Evolutionary conservation across 2,329 filamentous ascomycete genomes (phyloP).

Genomic region (Plenodomus tracheiphilus): DNA sequence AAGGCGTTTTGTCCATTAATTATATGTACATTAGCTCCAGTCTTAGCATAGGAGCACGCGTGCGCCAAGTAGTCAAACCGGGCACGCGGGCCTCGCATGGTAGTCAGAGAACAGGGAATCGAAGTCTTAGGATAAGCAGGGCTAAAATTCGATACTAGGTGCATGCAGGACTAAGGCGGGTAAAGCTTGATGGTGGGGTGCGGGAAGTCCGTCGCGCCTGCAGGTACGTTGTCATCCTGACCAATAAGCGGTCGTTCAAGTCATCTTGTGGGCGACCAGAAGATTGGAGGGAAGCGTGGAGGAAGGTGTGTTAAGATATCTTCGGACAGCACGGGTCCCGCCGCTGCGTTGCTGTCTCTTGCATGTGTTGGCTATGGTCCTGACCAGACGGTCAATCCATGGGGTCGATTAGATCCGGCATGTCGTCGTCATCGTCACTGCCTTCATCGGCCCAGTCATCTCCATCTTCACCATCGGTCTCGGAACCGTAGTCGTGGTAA

Average conservation of each 20-base stretch:
- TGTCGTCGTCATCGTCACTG: slow-evolving; percentile 7
- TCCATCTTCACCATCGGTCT: background rate
- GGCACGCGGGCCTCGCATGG: background rate
- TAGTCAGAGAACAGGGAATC: background rate
- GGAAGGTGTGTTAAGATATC: too few species aligned
- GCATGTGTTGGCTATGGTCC: background rate
- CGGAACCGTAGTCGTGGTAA: slow-evolving; percentile 3
- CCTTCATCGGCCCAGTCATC: background rate
- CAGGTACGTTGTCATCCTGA: background rate
- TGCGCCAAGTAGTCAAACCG: background rate
- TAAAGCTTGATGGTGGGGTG: slow-evolving; percentile 2
- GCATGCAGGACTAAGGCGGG: slow-evolving; percentile 2
- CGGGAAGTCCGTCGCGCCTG: background rate
- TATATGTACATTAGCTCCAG: background rate
- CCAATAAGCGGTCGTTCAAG: background rate
- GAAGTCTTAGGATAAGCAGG: background rate
- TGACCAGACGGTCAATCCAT: background rate
- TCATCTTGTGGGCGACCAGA: too few species aligned
- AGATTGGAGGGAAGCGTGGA: too few species aligned
- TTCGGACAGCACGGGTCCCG: background rate
- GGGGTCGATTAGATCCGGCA: slow-evolving; percentile 6
- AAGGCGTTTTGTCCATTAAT: background rate
- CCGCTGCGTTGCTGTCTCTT: background rate
- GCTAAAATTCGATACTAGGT: slow-evolving; percentile 1
- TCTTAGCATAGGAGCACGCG: background rate